phyloP scores from a whole-genome alignment of 2,329 filamentous ascomycete genomes.

The Ophiocordyceps camponoti-leonardi region DNA sequence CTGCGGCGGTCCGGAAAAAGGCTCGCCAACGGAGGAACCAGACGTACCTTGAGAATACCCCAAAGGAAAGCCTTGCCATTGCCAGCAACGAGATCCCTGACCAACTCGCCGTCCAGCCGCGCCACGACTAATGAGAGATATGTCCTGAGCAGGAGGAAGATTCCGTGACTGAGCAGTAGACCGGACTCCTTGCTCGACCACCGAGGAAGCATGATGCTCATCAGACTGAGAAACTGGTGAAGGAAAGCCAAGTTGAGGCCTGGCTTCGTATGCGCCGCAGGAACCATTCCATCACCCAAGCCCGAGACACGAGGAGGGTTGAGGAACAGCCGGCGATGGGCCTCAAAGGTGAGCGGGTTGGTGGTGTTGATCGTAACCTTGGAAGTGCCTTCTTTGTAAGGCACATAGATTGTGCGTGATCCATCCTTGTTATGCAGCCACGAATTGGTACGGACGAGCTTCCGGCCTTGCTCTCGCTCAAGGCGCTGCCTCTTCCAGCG shows the following conservation, averaged over 20 bases:
- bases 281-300: conserved; percentile 56
- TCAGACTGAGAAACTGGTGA: conserved; percentile 86
- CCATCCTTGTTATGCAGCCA: conserved; percentile 90
- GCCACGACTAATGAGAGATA: conserved; percentile 91
- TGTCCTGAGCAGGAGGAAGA: conserved; percentile 80
- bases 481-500: conserved; percentile 58
- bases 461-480: conserved; percentile 68
- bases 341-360: conserved; percentile 88
- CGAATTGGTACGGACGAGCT: conserved; percentile 77
- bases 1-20: neutral
- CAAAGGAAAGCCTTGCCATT: conserved; percentile 76
- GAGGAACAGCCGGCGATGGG: conserved; percentile 80
- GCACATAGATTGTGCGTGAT: conserved; percentile 85
- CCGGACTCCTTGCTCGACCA: conserved; percentile 95
- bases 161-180: conserved; percentile 69
- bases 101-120: conserved; percentile 85
- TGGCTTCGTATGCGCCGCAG: conserved; percentile 79
- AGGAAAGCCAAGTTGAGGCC: conserved; percentile 90
- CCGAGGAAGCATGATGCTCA: conserved; percentile 94
- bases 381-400: conserved; percentile 71
- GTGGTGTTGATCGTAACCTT: conserved; percentile 86
- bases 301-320: conserved; percentile 76
- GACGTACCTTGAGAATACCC: conserved; percentile 59
- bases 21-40: conserved; percentile 2
- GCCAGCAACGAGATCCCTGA: conserved; percentile 87